phyloP scores from a whole-genome alignment of 1,284 basidiomycete species.

The Cutaneotrichosporon cyanovorans region DNA sequence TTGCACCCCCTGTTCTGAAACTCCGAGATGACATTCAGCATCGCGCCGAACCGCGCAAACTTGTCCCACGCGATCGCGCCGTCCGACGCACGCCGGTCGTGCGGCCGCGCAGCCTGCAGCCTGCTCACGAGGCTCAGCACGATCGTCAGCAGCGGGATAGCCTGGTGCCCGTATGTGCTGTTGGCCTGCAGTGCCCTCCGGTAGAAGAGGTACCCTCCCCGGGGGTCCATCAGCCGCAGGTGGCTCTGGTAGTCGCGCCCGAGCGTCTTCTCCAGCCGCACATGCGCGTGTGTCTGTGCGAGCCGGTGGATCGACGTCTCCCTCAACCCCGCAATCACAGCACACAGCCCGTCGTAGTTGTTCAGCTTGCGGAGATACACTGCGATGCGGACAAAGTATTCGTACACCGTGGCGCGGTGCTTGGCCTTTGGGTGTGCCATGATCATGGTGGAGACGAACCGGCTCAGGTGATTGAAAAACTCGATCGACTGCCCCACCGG shows the following conservation, averaged over 20 bases:
- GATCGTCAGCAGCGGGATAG: slow-evolving; percentile 40
- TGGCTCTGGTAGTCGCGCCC: slow-evolving; percentile 36
- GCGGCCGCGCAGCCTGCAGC: slow-evolving; percentile 29
- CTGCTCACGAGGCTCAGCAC: slow-evolving; percentile 29
- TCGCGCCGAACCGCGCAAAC: slow-evolving; percentile 35
- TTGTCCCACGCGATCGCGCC: slow-evolving; percentile 38
- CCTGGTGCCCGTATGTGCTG: slow-evolving; percentile 29
- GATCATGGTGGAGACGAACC: slow-evolving; percentile 44
- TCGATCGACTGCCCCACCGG: slow-evolving; percentile 36
- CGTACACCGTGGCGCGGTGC: slow-evolving; percentile 42
- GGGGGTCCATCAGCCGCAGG: slow-evolving; percentile 40
- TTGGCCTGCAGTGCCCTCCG: slow-evolving; percentile 36
- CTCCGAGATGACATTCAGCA: slow-evolving; percentile 30
- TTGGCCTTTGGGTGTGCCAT: slow-evolving; percentile 41
- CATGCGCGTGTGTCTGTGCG: slow-evolving; percentile 28
- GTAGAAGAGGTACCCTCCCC: slow-evolving; percentile 38
- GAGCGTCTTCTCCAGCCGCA: slow-evolving; percentile 20
- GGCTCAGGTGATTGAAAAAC: slow-evolving; percentile 45
- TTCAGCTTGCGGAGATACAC: slow-evolving; percentile 43
- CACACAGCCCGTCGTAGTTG: slow-evolving; percentile 45
- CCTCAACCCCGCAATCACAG: slow-evolving; percentile 40
- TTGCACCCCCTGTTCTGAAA: slow-evolving; percentile 31
- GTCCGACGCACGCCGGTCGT: slow-evolving; percentile 30
- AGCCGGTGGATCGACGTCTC: slow-evolving; percentile 43
- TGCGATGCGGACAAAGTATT: slow-evolving; percentile 38